These are phyloP conservation scores for Diaporthe nobilis DNA, from an alignment of 2,329 filamentous ascomycete genomes.

Conservation along the genomic window DNA sequence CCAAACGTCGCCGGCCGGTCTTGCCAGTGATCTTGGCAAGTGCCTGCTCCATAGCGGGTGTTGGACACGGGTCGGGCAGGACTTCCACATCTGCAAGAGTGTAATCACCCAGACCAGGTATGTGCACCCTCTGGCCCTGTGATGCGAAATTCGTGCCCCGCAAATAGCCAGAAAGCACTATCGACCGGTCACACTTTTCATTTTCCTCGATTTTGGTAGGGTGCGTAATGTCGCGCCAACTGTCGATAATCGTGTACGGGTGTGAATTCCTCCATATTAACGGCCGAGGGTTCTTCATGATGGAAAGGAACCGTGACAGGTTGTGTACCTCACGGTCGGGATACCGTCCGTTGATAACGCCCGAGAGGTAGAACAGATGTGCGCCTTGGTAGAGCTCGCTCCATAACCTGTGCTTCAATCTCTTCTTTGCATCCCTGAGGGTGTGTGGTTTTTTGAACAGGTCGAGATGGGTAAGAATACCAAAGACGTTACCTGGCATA, in stretches of 20 bases:
- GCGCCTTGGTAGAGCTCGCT: conserved; percentile 97
- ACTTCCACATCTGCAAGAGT: conserved; percentile 87
- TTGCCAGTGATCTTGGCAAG: conserved; percentile 88
- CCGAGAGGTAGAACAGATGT: conserved; percentile 96
- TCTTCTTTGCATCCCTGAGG: conserved; percentile 94
- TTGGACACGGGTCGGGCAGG: conserved; percentile 94
- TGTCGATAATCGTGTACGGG: conserved; percentile 93
- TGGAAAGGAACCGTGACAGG: conserved; percentile 91
- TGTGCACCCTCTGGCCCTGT: conserved; percentile 87
- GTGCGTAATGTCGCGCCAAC: conserved; percentile 94
- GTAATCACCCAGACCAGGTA: conserved; percentile 93
- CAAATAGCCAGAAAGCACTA: conserved; percentile 93
- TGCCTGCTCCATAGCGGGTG: conserved; percentile 90
- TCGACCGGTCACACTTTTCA: conserved; percentile 88
- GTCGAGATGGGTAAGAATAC: conserved; percentile 95
- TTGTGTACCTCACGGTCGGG: conserved; percentile 98
- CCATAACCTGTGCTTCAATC: conserved; percentile 96
- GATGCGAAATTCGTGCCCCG: conserved; percentile 94
- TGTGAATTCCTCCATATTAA: conserved; percentile 97
- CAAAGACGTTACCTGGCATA: conserved; percentile 99
- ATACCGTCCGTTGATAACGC: conserved; percentile 96
- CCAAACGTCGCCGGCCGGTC: conserved; percentile 82
- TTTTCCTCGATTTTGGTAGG: conserved; percentile 92
- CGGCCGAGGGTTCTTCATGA: conserved; percentile 99
- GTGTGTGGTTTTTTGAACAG: conserved; percentile 95